Evolutionary conservation across 2,329 filamentous ascomycete species (phyloP).

Genomic region (Xylaria sp.): DNA sequence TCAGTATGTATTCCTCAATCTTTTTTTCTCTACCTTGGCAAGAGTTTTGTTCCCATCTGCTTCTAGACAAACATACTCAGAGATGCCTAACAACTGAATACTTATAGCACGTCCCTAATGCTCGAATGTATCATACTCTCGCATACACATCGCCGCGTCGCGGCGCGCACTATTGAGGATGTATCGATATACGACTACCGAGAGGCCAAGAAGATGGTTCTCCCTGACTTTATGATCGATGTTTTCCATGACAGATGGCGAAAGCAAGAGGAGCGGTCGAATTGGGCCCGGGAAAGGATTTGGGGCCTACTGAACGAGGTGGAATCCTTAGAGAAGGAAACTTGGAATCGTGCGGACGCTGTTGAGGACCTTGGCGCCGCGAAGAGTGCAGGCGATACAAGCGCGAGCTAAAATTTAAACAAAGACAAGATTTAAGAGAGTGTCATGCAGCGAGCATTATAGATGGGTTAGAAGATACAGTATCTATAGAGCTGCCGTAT

Average conservation of each 20-base stretch:
- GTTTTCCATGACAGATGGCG: conserved; percentile 69
- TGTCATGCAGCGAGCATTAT: not conserved
- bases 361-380: conserved; percentile 72
- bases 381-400: too few species aligned
- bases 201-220: conserved; percentile 63
- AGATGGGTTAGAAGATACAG: conserved; percentile 4
- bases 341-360: conserved; percentile 78
- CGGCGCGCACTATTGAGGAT: conserved; percentile 81
- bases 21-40: not conserved
- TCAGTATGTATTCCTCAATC: conserved; percentile 33
- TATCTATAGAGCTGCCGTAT: conserved; percentile 1
- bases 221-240: conserved; percentile 70
- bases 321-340: conserved; percentile 72
- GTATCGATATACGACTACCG: conserved; percentile 82
- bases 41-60: not conserved
- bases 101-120: conserved; percentile 59
- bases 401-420: not conserved
- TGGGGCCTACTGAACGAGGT: conserved; percentile 67
- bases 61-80: not conserved
- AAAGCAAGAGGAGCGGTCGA: conserved; percentile 69
- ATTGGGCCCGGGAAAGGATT: conserved; percentile 63
- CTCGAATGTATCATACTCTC: conserved; percentile 76
- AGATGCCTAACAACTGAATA: not conserved
- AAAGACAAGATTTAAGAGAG: not conserved
- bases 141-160: conserved; percentile 76